Base-by-base conservation (phyloP, 1,139 yeast genomes). In the Blastobotrys indianensis region DNA sequence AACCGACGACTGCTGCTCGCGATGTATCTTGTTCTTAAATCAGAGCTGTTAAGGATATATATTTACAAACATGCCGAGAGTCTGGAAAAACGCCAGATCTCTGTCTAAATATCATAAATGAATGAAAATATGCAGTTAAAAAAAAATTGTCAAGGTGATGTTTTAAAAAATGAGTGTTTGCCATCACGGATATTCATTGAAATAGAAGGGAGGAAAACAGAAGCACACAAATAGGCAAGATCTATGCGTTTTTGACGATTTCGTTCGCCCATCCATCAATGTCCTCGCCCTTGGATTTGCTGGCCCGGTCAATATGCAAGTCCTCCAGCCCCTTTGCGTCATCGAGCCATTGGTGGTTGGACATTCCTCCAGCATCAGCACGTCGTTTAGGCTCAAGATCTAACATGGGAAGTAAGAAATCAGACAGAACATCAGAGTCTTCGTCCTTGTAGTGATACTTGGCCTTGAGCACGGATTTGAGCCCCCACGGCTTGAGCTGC, bases 311-410 rank as follows among this genome's bases (percentile, higher is more conserved):
- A 2, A 64, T 49, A 8, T 45, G 29, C 28, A 77, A 73, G 51
- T 75, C 72, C 44, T 79, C 84, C 50, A 78, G 67, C 0, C 85
- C 84, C 36, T 72, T 66, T 1, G 82, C 81, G 57, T 80, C 85
- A 29, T 59, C 69, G 38, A 86, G 68, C 94, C 94, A 86, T n/a
- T 76, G 76, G 59, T 85, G 94, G 54, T 81, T 80, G 11, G 82
- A 73, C 78, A 81, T 76, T 30, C 86, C 88, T 28, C 92, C 94
- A 12, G 90, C 90, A 66, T 81, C 94, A 16, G 85, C 86, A 45
- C 96, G 71, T 35, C 65, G 58, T 53, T 73, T 79, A 1, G 95
- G 95, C 58, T 78, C 81, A 25, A 84, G 64, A 11, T 74, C 66
- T 39, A 87, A 70, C 92, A 87, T 82, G 15, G 94, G 92, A 45